phyloP scores from a whole-genome alignment of 805 yeast species.

The Hanseniaspora jakobsenii region DNA sequence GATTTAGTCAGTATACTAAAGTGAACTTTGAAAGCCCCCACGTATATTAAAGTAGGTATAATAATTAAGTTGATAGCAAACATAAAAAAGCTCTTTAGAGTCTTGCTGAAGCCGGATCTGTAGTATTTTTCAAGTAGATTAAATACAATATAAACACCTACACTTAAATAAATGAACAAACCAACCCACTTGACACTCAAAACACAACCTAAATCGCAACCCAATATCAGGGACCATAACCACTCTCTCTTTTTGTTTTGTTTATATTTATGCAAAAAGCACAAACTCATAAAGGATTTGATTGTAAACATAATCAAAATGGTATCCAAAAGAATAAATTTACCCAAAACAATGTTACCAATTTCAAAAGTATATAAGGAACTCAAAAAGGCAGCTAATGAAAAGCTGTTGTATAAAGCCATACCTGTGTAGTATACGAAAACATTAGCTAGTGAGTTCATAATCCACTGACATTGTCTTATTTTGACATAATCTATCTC shows the following conservation, averaged over 20 bases:
- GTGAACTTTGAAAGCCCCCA: conserved; percentile 68
- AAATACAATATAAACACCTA: conserved; percentile 46
- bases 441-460: conserved; percentile 77
- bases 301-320: conserved; percentile 75
- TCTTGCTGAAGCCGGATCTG: conserved; percentile 63
- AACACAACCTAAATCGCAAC: conserved; percentile 66
- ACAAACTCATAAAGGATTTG: conserved; percentile 39
- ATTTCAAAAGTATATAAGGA: conserved; percentile 72
- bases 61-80: conserved; percentile 42
- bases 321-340: conserved; percentile 83
- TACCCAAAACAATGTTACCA: conserved; percentile 73
- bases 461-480: conserved; percentile 78
- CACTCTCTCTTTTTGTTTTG: conserved; percentile 64
- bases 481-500: conserved; percentile 68
- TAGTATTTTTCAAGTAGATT: conserved; percentile 39
- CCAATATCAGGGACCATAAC: conserved; percentile 48
- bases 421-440: conserved; percentile 72
- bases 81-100: conserved; percentile 20
- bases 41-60: conserved; percentile 58
- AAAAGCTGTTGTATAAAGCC: conserved; percentile 54
- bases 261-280: conserved; percentile 45
- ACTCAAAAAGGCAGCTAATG: conserved; percentile 32
- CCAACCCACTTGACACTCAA: conserved; percentile 85
- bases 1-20: conserved; percentile 61
- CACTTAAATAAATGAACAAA: conserved; percentile 47